phyloP scores from a whole-genome alignment of 2,329 filamentous ascomycete species.

The Microdochium paspali region DNA sequence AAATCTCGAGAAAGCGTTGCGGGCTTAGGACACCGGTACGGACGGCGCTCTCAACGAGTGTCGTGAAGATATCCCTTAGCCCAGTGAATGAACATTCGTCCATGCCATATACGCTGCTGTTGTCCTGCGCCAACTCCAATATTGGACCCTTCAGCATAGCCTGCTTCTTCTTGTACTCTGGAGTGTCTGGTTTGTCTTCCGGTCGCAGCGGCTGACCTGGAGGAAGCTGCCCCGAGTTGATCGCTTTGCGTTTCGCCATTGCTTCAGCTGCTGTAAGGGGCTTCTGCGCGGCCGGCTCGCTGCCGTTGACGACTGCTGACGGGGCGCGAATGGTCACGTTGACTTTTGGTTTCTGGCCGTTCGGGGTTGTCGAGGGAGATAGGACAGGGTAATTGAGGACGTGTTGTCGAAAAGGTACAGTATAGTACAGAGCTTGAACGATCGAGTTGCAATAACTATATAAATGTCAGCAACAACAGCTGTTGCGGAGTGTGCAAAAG shows the following conservation, averaged over 20 bases:
- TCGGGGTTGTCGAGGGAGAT: slow-evolving; percentile 60
- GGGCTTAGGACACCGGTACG: slow-evolving; percentile 88
- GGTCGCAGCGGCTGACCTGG: slow-evolving; percentile 50
- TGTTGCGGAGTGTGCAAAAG: slow-evolving; percentile 6
- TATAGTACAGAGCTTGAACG: slow-evolving; percentile 94
- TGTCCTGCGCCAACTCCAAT: slow-evolving; percentile 75
- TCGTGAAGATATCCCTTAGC: slow-evolving; percentile 91
- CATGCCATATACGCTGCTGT: slow-evolving; percentile 77
- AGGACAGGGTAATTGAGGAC: slow-evolving; percentile 82
- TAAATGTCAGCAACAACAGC: slow-evolving; percentile 14
- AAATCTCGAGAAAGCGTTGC: slow-evolving; percentile 84
- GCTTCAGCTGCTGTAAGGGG: slow-evolving; percentile 45
- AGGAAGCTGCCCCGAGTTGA: slow-evolving; percentile 43
- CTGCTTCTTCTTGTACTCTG: slow-evolving; percentile 97
- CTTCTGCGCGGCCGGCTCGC: slow-evolving; percentile 40
- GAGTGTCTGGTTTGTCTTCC: slow-evolving; percentile 89
- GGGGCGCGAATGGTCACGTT: slow-evolving; percentile 52
- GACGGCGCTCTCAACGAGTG: slow-evolving; percentile 70
- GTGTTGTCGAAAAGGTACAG: slow-evolving; percentile 83
- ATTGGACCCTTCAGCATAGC: slow-evolving; percentile 83
- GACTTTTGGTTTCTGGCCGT: slow-evolving; percentile 45
- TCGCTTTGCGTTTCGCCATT: slow-evolving; percentile 43
- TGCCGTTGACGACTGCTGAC: slow-evolving; percentile 41
- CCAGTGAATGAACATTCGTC: slow-evolving; percentile 90
- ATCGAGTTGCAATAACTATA: slow-evolving; percentile 95